Base-by-base conservation (phyloP, 192 early-diverging fungal genomes). In the Phycomyces blakesleeanus region DNA sequence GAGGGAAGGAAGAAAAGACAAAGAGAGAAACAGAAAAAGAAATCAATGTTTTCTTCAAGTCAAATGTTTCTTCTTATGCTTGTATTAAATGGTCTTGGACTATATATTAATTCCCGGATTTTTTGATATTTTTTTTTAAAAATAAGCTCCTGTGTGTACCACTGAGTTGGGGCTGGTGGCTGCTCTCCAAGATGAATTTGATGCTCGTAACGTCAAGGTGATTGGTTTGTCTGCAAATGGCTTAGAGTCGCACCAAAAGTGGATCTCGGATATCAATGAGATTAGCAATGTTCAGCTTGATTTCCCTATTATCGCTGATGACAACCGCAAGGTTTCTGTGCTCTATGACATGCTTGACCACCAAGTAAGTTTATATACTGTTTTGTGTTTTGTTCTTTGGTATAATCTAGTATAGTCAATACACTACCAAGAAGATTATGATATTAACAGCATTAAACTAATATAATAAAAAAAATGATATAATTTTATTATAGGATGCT, bases 291-390 rank as follows among this genome's bases (percentile, higher is more conserved):
- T 92, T 63, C 53, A 78, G 22, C 69, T 85, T 47, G 56, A 77
- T 21, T 98, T 97, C 80, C 97, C 97, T 25, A 97, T 98, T 78
- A 95, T 98, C 55, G 94, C 96, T 47, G 95, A 97, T 81, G 83
- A 81, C 39, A 82, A 88, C 59, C 89, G 95, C 70, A 75, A 85
- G 55, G 85, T 98, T 29, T 90, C 97, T 12, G 82, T 85, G 11
- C 83, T 94, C 51, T 98, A 98, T 81, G 93, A 94, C 69, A 98
- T 98, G 97, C 84, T 98, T 61, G 97, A 98, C 71, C 85, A 90
- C 72, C 91, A 95, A 38, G 70, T 62, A 62, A 68, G 66, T 54
- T 53, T n/a, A n/a, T n/a, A n/a, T n/a, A n/a, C n/a, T n/a, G n/a
- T n/a, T n/a, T n/a, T n/a, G n/a, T n/a, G n/a, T n/a, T n/a, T n/a